Evolutionary conservation across 768 basidiomycete species (phyloP), one percentile per base, ranked within the genome.

Genomic region (Suillus occidentalis): DNA sequence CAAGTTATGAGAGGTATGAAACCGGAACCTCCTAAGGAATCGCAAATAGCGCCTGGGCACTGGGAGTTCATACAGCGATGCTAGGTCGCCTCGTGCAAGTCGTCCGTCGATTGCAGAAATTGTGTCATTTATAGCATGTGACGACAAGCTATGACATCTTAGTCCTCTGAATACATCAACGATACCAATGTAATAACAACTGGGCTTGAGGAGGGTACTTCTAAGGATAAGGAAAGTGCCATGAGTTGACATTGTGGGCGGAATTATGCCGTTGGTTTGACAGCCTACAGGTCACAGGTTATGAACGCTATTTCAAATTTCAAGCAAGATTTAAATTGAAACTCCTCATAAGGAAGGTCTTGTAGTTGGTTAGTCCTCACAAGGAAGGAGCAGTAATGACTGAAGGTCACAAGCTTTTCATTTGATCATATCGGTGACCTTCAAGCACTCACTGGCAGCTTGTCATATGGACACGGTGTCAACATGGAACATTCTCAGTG

Each of bases 401-500:
- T 5, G 12, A 37, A 34, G 9, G n/a, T 1, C 12, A 4, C 18
- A 3, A 49, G 40, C 9, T 37, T 61, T 60, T 64, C 16, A 42
- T 61, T 64, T 62, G 22, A 25, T n/a, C 12, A 8, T 45, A 5
- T 10, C 49, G 14, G 53, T 12, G 20, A 18, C 58, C 60, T 61
- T 31, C 6, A 64, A 6, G 55, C 10, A 42, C 53, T 63, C 9
- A 42, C 49, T 61, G 5, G 14, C 16, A 70, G 31, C 40, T 31
- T 47, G 5, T 68, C 67, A 14, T 68, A 71, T 12, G 70, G 60
- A 13, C 70, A 66, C 5, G 65, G 16, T 2, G 14, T 50, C 49
- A 50, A 50, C 67, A 65, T 3, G 63, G 65, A 20, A 69, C 49
- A 47, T 66, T 71, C 49, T 68, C 67, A 52, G 50, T 52, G 3